These are phyloP conservation scores for Sporothrix phasma DNA, from an alignment of 2,329 filamentous ascomycete species.

Conservation along the genomic window DNA sequence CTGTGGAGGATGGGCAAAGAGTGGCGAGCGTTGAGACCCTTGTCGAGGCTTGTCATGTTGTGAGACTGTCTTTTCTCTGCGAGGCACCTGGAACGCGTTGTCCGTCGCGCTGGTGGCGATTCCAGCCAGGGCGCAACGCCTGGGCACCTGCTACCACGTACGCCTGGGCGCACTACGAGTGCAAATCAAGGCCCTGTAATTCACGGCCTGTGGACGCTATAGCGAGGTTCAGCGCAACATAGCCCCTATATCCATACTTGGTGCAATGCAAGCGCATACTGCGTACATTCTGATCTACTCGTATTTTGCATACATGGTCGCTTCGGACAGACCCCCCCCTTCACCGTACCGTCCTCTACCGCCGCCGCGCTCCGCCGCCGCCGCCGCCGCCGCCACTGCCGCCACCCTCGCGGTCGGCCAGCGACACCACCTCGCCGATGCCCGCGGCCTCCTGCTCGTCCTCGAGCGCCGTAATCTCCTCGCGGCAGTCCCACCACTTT, in stretches of 20 bases:
- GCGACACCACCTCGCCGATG: conserved; percentile 85
- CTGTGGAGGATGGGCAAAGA: background rate
- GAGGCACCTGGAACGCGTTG: no score
- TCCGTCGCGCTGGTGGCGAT: background rate
- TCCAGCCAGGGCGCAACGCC: conserved; percentile 15
- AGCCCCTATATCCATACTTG: no score
- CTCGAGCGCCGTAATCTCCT: conserved; percentile 84
- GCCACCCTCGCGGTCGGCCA: conserved; percentile 60
- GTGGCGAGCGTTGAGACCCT: background rate
- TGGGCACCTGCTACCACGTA: conserved; percentile 12
- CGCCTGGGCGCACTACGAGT: background rate
- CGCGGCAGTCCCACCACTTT: conserved; percentile 97
- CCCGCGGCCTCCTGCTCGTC: conserved; percentile 94
- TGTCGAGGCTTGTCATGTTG: no score
- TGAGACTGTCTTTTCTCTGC: no score
- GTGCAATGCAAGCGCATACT: no score
- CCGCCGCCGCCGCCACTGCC: conserved; percentile 45
- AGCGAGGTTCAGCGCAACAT: background rate
- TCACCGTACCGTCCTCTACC: background rate
- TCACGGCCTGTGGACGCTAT: background rate
- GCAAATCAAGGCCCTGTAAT: background rate
- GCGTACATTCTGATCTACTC: no score
- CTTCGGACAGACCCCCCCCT: no score
- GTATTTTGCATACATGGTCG: no score
- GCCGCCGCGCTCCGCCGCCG: conserved; percentile 27